These are phyloP conservation scores for Dysphania ambrosioides DNA, from an alignment of 148 eudicot genomes.

Conservation along the genomic window DNA sequence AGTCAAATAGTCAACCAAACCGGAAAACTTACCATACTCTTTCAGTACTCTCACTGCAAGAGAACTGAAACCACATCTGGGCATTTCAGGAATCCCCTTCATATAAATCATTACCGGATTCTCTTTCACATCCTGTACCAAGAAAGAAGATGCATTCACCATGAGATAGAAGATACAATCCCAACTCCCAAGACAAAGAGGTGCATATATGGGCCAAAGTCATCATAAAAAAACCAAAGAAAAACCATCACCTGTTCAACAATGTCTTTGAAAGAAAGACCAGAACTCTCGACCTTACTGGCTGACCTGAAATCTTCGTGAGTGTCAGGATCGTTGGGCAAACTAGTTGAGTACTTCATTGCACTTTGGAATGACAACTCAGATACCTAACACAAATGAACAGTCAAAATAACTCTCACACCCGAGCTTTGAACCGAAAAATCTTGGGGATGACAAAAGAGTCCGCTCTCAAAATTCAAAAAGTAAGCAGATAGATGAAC, in stretches of 20 bases:
- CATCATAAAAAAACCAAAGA: background rate
- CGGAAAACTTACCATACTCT: constrained; percentile 62
- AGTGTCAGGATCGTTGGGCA: constrained; percentile 73
- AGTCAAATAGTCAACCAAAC: background rate
- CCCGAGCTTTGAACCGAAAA: background rate
- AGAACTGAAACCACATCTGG: constrained; percentile 92
- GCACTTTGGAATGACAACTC: constrained; percentile 43
- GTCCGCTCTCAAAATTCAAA: background rate
- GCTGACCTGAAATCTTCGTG: constrained; percentile 90
- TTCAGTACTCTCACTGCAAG: constrained; percentile 76
- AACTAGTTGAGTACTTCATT: constrained; percentile 57
- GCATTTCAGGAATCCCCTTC: constrained; percentile 84
- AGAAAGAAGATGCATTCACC: constrained; percentile 4
- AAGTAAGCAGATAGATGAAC: background rate
- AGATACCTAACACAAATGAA: constrained; percentile 43
- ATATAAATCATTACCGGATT: constrained; percentile 90
- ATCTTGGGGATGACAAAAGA: background rate
- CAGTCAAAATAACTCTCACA: background rate
- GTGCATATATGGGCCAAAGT: background rate
- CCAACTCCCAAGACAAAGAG: background rate
- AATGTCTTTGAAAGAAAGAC: constrained; percentile 50
- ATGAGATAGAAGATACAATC: background rate
- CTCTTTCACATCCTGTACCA: constrained; percentile 76
- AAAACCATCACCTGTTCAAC: constrained; percentile 70
- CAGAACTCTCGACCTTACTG: constrained; percentile 58